phyloP scores from a whole-genome alignment of 2,329 filamentous ascomycete species.

The Lasiodiplodia sp. region DNA sequence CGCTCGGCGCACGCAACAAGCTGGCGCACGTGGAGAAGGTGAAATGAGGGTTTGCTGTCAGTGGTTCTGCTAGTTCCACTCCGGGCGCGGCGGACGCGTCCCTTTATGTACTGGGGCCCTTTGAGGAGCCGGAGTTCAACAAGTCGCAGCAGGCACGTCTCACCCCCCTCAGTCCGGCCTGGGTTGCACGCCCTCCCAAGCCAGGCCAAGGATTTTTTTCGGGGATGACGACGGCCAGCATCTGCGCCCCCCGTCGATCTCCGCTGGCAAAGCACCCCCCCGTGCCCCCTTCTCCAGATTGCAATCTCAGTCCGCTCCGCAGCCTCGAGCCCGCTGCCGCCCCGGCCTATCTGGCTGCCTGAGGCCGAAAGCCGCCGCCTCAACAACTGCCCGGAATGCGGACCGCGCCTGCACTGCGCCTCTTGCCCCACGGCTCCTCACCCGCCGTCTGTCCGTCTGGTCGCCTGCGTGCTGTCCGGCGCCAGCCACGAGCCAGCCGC shows the following conservation, averaged over 20 bases:
- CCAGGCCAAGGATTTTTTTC: conserved; percentile 24
- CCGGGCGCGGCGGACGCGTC: conserved; percentile 1
- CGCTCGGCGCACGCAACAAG: conserved; percentile 1
- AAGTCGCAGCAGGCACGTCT: conserved; percentile 21
- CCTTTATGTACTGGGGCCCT: conserved; percentile 6
- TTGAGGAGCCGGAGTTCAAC: conserved; percentile 28
- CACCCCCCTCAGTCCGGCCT: conserved; percentile 13
- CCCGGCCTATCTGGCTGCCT: background rate
- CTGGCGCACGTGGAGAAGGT: conserved; percentile 5
- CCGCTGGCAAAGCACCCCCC: conserved; percentile 8
- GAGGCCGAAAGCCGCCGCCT: background rate
- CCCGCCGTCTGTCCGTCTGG: background rate
- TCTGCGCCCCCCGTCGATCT: conserved; percentile 15
- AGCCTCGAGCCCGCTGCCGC: background rate
- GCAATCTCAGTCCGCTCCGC: conserved; percentile 21
- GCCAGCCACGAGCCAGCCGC: background rate
- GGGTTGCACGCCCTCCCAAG: conserved; percentile 14
- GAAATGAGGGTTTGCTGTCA: conserved; percentile 8
- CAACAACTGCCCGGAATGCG: conserved; percentile 4
- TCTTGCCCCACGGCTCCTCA: conserved; percentile 8
- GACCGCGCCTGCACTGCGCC: background rate
- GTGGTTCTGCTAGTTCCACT: background rate
- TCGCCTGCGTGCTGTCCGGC: background rate
- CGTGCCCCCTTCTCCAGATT: conserved; percentile 22
- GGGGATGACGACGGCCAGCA: conserved; percentile 5